Evolutionary conservation across 2,329 filamentous ascomycete species (phyloP), one percentile per base, ranked within the genome.

Genomic region (Fusarium sororula): DNA sequence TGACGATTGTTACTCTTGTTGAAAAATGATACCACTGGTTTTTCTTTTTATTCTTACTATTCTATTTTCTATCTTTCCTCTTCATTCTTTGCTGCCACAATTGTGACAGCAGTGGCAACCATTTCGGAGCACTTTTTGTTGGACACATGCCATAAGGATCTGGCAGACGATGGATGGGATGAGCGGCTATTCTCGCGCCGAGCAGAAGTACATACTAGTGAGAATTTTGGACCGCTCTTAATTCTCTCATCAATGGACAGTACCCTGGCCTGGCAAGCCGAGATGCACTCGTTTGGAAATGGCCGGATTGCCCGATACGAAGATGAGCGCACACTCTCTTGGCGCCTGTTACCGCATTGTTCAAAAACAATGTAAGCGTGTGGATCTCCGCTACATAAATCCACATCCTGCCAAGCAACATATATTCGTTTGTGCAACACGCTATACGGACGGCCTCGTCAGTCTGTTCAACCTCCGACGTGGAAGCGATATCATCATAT

Each of bases 11-110:
- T 61, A 69, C 67, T 68, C 54, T 73, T 73, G 48, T 75, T 75
- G 60, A 73, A 70, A 77, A 77, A 76, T 78, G 77, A 78, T 78
- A 78, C 75, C 77, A 78, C 74, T 53, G 74, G 62, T 69, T 76
- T 68, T 71, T 64, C 63, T 41, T 51, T 62, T 48, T 62, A 38
- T 63, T 45, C 45, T 45, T 41, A 26, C 47, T 18, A 66, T 64
- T 60, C 50, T 54, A 47, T 48, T 59, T 35, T 42, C 24, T 37
- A 22, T 63, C 41, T 62, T 58, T 55, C 30, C 50, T 68, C 45
- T 53, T 41, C 66, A 54, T 69, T 53, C 55, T 59, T 68, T 59
- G 37, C 44, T 63, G 47, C 35, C 60, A 61, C 60, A 30, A 59
- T 63, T 47, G 48, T 55, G 60, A 28, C 51, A 22, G 38, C 48